phyloP scores from a whole-genome alignment of 2,329 filamentous ascomycete species.

The Teratosphaeria destructans region DNA sequence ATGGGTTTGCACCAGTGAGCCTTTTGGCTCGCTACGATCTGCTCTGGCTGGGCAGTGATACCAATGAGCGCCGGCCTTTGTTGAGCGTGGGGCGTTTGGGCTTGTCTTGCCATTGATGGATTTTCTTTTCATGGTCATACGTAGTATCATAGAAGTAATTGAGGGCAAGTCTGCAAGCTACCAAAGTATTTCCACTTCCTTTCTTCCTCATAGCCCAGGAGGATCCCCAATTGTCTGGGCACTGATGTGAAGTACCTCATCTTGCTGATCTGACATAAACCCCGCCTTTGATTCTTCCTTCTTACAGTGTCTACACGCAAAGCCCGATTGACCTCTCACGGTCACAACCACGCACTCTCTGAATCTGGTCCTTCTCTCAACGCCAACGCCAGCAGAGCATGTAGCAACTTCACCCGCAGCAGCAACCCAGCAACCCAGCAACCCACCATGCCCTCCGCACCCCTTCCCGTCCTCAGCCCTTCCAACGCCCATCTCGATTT shows the following conservation, averaged over 20 bases:
- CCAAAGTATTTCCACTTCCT: too few species aligned
- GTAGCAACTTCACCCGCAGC: neutral
- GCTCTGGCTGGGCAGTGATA: neutral
- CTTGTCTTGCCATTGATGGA: neutral
- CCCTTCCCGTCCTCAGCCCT: neutral
- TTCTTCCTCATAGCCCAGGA: too few species aligned
- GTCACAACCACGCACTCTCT: too few species aligned
- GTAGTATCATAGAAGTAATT: neutral
- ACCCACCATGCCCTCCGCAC: neutral
- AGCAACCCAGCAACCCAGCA: neutral
- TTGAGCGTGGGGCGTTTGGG: neutral
- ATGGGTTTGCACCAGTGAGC: neutral
- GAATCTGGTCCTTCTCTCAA: too few species aligned
- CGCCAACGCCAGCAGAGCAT: neutral
- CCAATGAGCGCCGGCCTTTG: neutral
- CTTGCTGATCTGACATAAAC: too few species aligned
- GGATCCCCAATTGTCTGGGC: too few species aligned
- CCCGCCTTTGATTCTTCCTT: too few species aligned
- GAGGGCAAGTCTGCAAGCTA: too few species aligned
- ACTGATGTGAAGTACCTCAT: too few species aligned
- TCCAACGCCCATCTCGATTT: constrained; percentile 18
- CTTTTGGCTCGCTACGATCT: neutral
- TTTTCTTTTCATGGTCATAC: neutral
- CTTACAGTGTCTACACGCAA: too few species aligned
- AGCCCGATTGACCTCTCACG: too few species aligned